These are phyloP conservation scores for Sporothrix inflata DNA, from an alignment of 2,329 filamentous ascomycete genomes.

Conservation along the genomic window DNA sequence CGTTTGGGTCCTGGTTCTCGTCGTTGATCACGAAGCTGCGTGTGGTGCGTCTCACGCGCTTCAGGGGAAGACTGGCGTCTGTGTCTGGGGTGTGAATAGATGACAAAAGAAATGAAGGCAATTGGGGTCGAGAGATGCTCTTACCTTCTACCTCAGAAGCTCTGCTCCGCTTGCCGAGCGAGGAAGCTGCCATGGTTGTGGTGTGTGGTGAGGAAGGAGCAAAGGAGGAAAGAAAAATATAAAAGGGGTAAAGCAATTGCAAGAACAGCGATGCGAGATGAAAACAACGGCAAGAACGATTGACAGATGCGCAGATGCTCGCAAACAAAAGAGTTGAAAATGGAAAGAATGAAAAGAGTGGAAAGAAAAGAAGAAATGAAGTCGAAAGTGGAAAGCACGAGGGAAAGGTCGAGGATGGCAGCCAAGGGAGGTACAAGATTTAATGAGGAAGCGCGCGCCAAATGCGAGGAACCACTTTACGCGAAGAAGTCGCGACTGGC, in stretches of 20 bases:
- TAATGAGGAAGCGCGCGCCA: slow-evolving; percentile 26
- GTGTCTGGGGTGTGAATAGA: slow-evolving; percentile 27
- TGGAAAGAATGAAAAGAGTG: slow-evolving; percentile 18
- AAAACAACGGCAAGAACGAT: slow-evolving; percentile 12
- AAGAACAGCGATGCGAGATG: neutral
- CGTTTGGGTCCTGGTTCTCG: slow-evolving; percentile 67
- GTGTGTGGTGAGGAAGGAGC: neutral
- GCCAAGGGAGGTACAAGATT: slow-evolving; percentile 26
- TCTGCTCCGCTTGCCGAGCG: slow-evolving; percentile 32
- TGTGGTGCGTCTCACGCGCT: slow-evolving; percentile 51
- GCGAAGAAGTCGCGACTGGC: slow-evolving; percentile 18
- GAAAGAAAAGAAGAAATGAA: slow-evolving; percentile 14
- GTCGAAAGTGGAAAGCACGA: slow-evolving; percentile 6
- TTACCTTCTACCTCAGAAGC: slow-evolving; percentile 26
- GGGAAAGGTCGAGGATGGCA: neutral
- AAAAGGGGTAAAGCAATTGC: slow-evolving; percentile 19
- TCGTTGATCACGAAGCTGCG: slow-evolving; percentile 57
- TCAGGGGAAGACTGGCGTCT: slow-evolving; percentile 45
- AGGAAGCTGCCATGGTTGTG: slow-evolving; percentile 26
- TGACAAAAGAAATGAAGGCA: neutral
- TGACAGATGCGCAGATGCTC: neutral
- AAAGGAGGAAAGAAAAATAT: neutral
- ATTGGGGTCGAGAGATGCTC: neutral
- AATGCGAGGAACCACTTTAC: slow-evolving; percentile 31
- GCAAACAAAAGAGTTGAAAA: slow-evolving; percentile 1